Conservation (phyloP, 2,329 filamentous ascomycete species). For the Cladosporium sp. region DNA sequence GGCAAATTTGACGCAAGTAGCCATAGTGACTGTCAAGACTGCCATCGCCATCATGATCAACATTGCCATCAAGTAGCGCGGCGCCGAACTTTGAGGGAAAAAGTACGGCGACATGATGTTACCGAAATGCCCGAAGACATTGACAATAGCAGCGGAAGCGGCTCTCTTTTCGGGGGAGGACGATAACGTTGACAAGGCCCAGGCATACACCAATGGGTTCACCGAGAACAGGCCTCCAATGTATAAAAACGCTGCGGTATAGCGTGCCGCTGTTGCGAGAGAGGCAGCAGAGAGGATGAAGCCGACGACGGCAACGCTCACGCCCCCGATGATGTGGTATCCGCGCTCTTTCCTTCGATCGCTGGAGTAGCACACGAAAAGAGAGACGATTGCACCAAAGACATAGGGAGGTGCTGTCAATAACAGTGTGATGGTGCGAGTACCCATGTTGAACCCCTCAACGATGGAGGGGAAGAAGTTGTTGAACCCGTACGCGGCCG, state of each 20-base stretch:
- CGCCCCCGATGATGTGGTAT: slow-evolving; percentile 27
- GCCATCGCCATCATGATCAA: slow-evolving; percentile 14
- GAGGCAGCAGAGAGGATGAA: slow-evolving; percentile 7
- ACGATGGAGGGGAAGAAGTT: slow-evolving; percentile 7
- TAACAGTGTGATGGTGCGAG: slow-evolving; percentile 28
- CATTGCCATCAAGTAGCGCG: slow-evolving; percentile 12
- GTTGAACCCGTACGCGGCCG: slow-evolving; percentile 7
- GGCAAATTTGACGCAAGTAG: background rate
- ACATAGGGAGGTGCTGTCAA: slow-evolving; percentile 32
- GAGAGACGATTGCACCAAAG: slow-evolving; percentile 20
- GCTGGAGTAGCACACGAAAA: slow-evolving; percentile 32
- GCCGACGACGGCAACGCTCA: slow-evolving; percentile 2
- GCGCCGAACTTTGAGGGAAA: slow-evolving; percentile 23
- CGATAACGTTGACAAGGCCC: slow-evolving; percentile 31
- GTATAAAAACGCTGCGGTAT: slow-evolving; percentile 32
- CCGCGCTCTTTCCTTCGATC: slow-evolving; percentile 36
- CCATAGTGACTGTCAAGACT: slow-evolving; percentile 3
- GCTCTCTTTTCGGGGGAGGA: slow-evolving; percentile 39
- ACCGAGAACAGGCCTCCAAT: slow-evolving; percentile 31
- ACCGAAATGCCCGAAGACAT: slow-evolving; percentile 36
- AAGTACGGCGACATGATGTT: slow-evolving; percentile 37
- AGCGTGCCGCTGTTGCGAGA: slow-evolving; percentile 15
- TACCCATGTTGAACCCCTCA: slow-evolving; percentile 26
- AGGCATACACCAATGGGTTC: slow-evolving; percentile 34
- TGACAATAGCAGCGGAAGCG: slow-evolving; percentile 33